phyloP scores from a whole-genome alignment of 345 rosid genomes.

The Heritiera fomes region DNA sequence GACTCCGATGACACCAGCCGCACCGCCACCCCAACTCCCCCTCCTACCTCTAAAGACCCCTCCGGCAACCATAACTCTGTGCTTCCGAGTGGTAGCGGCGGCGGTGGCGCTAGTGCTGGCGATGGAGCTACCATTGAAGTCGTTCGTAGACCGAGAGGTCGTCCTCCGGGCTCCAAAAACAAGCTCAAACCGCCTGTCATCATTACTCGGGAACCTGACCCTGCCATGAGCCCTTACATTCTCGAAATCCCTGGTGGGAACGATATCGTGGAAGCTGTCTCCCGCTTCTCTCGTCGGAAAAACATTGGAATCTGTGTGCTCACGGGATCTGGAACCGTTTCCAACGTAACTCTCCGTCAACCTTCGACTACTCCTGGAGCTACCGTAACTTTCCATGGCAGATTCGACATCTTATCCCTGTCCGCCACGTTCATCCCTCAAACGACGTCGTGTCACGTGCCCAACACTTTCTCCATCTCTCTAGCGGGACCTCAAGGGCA shows the following conservation, averaged over 20 bases:
- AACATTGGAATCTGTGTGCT: conserved; percentile 64
- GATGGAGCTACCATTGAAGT: conserved; percentile 76
- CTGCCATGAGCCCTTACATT: conserved; percentile 83
- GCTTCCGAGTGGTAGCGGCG: conserved; percentile 13
- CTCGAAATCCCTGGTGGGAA: conserved; percentile 75
- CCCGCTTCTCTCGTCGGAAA: conserved; percentile 69
- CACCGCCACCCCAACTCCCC: conserved; percentile 16
- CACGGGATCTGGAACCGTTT: conserved; percentile 74
- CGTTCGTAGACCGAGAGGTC: conserved; percentile 77
- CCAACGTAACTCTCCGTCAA: conserved; percentile 85
- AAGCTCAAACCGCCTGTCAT: conserved; percentile 71
- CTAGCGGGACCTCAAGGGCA: conserved; percentile 94
- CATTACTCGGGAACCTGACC: conserved; percentile 64
- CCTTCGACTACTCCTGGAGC: conserved; percentile 71
- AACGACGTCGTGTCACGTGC: conserved; percentile 41
- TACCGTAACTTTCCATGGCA: conserved; percentile 83
- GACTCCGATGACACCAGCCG: conserved; percentile 30
- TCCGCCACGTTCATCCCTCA: conserved; percentile 81
- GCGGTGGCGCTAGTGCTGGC: conserved; percentile 19
- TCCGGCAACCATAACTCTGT: conserved; percentile 9
- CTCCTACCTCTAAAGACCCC: background rate
- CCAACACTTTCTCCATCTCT: conserved; percentile 62
- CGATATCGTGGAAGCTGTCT: conserved; percentile 67
- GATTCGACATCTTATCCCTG: conserved; percentile 80
- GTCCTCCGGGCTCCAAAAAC: conserved; percentile 92